Evolutionary conservation across 306 rosid species (phyloP), one percentile per base, ranked within the genome.

Genomic region (Corylus americana): DNA sequence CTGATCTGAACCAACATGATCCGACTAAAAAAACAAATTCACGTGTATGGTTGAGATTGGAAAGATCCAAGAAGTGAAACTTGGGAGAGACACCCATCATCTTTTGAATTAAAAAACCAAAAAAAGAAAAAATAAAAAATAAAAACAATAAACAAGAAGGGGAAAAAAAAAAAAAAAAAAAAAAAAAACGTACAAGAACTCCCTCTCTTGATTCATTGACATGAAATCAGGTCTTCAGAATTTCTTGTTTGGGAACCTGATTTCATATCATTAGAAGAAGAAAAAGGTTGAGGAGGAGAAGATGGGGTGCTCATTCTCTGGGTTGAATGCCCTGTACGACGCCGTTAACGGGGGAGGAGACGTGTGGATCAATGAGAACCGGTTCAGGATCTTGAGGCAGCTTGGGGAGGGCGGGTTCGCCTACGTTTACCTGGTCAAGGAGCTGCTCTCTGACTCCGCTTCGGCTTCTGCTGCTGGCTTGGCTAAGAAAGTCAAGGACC

Each of bases 321-420:
- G 98, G 42, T 81, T 96, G 79, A 89, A 89, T 74, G 99, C 99
- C 44, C 71, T 96, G 0, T 93, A 93, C 86, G 97, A 91, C 61
- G 90, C 99, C 59, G 98, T 91, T 0, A 93, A 96, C 78, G 97
- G 97, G n/a, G 98, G 94, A 44, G 98, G 94, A 0, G 99, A 96
- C 63, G 93, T 91, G 0, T 96, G 99, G 99, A 96, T 96, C 97
- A 96, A 96, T 55, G 99, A 96, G 58, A 93, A 83, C 61, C 90
- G 99, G 9, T 93, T 96, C 94, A 92, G 85, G 79, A 81, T 96
- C 85, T 80, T 96, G 25, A 84, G 97, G 85, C 97, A 93, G 90
- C 99, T 96, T 77, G 99, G 97, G 2, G 99, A 96, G 87, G 99
- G 99, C 58, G 99, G 96, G n/a, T 93, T 93, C 85, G 96, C 99